Base-by-base conservation (phyloP, 805 yeast genomes). In the Scheffersomyces stipitis region DNA sequence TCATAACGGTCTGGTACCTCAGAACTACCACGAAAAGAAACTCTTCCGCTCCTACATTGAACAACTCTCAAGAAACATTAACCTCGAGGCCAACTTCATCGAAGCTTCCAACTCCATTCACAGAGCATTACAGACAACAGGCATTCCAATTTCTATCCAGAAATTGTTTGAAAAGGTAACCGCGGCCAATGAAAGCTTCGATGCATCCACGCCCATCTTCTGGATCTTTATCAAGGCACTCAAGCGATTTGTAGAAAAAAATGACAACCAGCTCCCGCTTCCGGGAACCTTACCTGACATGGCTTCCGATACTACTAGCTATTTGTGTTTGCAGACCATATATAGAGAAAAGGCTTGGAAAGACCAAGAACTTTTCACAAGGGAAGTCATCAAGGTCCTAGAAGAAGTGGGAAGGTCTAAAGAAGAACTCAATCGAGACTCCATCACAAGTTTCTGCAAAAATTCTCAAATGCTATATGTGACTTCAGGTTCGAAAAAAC, bases 201-300 rank as follows among this genome's bases (percentile, higher is more conserved):
- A 30, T 12, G 24, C 6, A 20, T 28, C 44, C 28, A 56, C 56
- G 23, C 55, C 58, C 16, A 46, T 64, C 4, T 86, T 86, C 51
- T 88, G 95, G 96, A 54, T 75, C 2, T 68, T 78, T 14, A 68
- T 75, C 0, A 61, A 58, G 28, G 84, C 89, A 0, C 62, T 87
- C 33, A 62, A 70, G 29, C 41, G 46, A 5, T 88, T 80, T 55
- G 69, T 79, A 0, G 43, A 34, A 0, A 29, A 31, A 28, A 58
- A 64, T 15, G 51, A 57, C 13, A 61, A 66, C 1, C 54, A 62
- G 4, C 64, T 86, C n/a, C 96, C 96, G 0, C 58, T 87, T 2
- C 70, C 82, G 3, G 96, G 95, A 0, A 73, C 65, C 0, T 54
- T 90, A 4, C 96, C 96, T 0, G 98, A 90, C 56, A 91, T 91